Percentiles rank a stretch among this genome's conserved stretches.
These are phyloP conservation scores for Phylloporus rhodoxanthus DNA, from an alignment of 768 basidiomycete genomes.

Conservation along the genomic window DNA sequence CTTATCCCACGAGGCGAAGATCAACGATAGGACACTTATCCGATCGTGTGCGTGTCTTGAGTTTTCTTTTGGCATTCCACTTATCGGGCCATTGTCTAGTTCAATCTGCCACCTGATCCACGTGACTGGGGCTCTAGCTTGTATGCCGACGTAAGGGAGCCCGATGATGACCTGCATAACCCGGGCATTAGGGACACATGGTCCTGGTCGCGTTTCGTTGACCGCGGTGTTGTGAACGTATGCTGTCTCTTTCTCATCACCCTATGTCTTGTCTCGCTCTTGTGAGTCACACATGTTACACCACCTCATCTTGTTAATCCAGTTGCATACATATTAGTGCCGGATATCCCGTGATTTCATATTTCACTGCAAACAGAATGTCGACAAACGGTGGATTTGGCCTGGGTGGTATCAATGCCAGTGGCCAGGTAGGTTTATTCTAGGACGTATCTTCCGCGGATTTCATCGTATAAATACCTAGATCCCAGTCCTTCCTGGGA, in stretches of 20 bases:
- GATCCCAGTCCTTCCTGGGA: slow-evolving; percentile 56
- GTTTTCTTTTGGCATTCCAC: not conserved
- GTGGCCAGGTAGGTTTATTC: slow-evolving; percentile 51
- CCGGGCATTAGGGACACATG: slow-evolving; percentile 40
- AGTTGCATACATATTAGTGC: slow-evolving; percentile 25
- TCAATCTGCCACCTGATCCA: slow-evolving; percentile 60
- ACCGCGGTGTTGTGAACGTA: slow-evolving; percentile 64
- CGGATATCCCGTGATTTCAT: slow-evolving; percentile 40
- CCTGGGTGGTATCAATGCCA: slow-evolving; percentile 69
- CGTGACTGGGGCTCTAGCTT: slow-evolving; percentile 60
- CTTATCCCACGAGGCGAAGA: slow-evolving; percentile 39
- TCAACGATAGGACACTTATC: slow-evolving; percentile 36
- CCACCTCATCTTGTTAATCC: not conserved
- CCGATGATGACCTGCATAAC: slow-evolving; percentile 71
- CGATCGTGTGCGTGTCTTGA: slow-evolving; percentile 33
- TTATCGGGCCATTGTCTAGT: slow-evolving; percentile 35
- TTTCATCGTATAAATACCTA: slow-evolving; percentile 2
- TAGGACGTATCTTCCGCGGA: not conserved
- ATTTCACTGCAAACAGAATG: slow-evolving; percentile 26
- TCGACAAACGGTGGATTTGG: slow-evolving; percentile 45
- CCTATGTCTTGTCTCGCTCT: slow-evolving; percentile 44
- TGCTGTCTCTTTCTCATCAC: slow-evolving; percentile 61
- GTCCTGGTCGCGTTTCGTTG: slow-evolving; percentile 41
- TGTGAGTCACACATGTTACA: slow-evolving; percentile 40
- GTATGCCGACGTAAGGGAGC: slow-evolving; percentile 48